Evolutionary conservation across 2,329 filamentous ascomycete species (phyloP), one percentile per base, ranked within the genome.

Genomic region (Fusarium abutilonis): DNA sequence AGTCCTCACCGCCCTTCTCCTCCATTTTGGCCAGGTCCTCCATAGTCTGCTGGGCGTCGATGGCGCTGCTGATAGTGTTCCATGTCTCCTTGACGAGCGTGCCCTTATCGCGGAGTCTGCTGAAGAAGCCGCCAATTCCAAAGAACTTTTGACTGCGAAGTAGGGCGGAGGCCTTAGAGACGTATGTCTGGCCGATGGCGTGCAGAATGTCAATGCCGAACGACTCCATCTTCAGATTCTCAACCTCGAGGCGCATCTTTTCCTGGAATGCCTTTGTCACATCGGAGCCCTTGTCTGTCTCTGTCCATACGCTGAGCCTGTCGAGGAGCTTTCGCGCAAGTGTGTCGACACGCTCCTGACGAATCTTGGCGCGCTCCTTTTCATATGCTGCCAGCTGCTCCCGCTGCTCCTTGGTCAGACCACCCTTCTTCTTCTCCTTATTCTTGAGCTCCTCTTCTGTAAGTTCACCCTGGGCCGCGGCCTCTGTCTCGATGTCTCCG

Each of bases 141-240:
- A 99, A 88, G 80, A 97, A 96, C 78, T 98, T 98, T 75, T 99
- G 95, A 45, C 90, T 94, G 76, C 97, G 96, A 66, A 99, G 83
- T 73, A 97, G 89, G 1, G 89, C 89, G 1, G 90, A 91, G 4
- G 90, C 92, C 78, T 98, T 98, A 75, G 88, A 87, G 26, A 95
- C 79, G 76, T 99, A 99, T 4, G 92, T 96, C 68, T 90, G 84
- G 14, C 95, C 95, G 70, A 99, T 96, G 41, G 95, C 93, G 76
- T 98, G 94, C 44, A 97, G 82, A 68, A 98, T 98, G 64, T 99
- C 95, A 38, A 99, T 83, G 47, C 95, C 95, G 70, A 99, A 99
- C 0, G 91, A 96, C 79, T 99, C 95, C 92, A 99, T 99, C 83
- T 98, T 99, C 70, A 99, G 82, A 74, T 98, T 96, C 80, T 99